phyloP scores from a whole-genome alignment of 148 eudicot species.

The Limonium bicolor region DNA sequence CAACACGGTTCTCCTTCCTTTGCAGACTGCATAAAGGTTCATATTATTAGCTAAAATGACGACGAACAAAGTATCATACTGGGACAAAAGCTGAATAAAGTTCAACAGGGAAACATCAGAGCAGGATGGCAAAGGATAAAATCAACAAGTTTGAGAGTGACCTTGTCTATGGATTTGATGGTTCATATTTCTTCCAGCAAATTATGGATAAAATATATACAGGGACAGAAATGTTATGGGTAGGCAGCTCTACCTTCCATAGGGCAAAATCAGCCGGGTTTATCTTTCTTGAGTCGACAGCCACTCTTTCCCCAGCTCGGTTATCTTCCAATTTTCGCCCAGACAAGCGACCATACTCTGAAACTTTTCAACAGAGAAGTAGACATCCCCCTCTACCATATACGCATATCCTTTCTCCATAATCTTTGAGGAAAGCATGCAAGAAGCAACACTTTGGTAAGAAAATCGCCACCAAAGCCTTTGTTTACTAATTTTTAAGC shows the following conservation, averaged over 20 bases:
- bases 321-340: slow-evolving; percentile 91
- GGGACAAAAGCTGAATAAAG: no score
- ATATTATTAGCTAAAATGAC: no score
- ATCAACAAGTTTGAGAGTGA: no score
- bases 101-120: no score
- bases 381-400: slow-evolving; percentile 60
- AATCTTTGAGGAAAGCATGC: slow-evolving; percentile 28
- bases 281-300: slow-evolving; percentile 72
- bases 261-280: slow-evolving; percentile 94
- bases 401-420: slow-evolving; percentile 76
- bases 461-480: no score
- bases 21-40: slow-evolving; percentile 85
- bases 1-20: slow-evolving; percentile 90
- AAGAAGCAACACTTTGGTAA: no score
- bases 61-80: no score
- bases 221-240: neutral
- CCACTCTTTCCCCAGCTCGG: slow-evolving; percentile 89
- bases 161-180: no score
- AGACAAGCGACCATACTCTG: slow-evolving; percentile 72
- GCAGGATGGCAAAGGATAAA: no score
- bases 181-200: no score
- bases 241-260: slow-evolving; percentile 69
- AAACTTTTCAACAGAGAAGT: slow-evolving; percentile 70
- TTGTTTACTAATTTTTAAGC: no score
- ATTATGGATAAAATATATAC: no score